Evolutionary conservation across 1,139 yeast species (phyloP), one percentile per base, ranked within the genome.

Genomic region (Scheffersomyces segobiensis): DNA sequence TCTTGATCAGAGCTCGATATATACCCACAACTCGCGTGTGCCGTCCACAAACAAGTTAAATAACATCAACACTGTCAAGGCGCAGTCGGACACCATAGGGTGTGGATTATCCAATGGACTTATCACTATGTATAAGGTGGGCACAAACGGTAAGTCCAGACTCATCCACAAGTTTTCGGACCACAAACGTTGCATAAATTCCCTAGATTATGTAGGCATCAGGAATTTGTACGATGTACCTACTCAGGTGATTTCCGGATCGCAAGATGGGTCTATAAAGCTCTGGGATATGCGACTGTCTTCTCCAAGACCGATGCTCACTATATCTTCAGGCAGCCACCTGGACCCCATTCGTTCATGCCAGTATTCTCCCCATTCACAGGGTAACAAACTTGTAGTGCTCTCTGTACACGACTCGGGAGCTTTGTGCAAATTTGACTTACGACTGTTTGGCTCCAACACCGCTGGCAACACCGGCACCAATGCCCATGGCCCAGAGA

Each of bases 201-300:
- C 97, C 0, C 76, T 95, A 39, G 92, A 90, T 59, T 93, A 92
- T 70, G 66, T 76, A 19, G 62, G 57, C 21, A 55, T 59, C 47
- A 54, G 53, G 21, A 49, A 59, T 3, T 82, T 80, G 59, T 82
- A 82, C 49, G 80, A 81, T 3, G 83, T 83, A 53, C 84, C 89
- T 1, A 82, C 83, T 64, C 78, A 85, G 53, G 72, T 95, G 18
- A 73, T 92, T 2, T 89, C 97, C 0, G 99, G 97, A 0, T 89
- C 97, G 0, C 97, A 92, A 68, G 99, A 95, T 73, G 98, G 98
- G 2, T 80, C 88, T 20, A 87, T 93, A 58, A 88, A 91, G 63
- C 73, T 93, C 19, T 95, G 98, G 98, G 98, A 95, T 71, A 71
- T 93, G 58, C 81, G 97, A 53, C 75, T 85, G 42, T 78, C 83